phyloP scores from a whole-genome alignment of 495 filamentous ascomycete species.

The Penicillium subrubescens region DNA sequence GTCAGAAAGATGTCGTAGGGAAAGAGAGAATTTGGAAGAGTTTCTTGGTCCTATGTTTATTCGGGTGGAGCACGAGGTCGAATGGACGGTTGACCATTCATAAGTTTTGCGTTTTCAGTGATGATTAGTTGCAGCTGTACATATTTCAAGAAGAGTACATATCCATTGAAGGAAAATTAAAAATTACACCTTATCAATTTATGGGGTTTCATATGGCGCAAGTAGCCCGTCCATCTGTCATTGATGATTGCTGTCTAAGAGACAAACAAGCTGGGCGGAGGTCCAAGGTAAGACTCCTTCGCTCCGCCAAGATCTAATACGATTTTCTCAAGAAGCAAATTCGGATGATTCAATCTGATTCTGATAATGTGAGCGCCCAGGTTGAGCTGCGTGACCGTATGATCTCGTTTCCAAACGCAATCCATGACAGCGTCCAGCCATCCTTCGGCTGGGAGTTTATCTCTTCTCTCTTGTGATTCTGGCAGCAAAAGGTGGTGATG shows the following conservation, averaged over 20 bases:
- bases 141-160: neutral
- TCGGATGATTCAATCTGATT: slow-evolving; percentile 59
- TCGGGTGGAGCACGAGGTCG: slow-evolving; percentile 20
- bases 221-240: neutral
- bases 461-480: neutral
- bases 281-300: slow-evolving; percentile 64
- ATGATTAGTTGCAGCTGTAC: neutral
- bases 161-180: neutral
- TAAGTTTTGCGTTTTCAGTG: neutral
- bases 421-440: slow-evolving; percentile 62
- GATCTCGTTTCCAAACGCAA: slow-evolving; percentile 54
- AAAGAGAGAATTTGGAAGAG: slow-evolving; percentile 11
- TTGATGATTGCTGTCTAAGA: neutral
- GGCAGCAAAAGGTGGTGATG: slow-evolving; percentile 1
- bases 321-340: slow-evolving; percentile 69
- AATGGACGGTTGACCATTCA: slow-evolving; percentile 12
- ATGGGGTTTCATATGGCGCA: neutral
- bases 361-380: slow-evolving; percentile 11
- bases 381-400: neutral
- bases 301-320: slow-evolving; percentile 70
- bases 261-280: slow-evolving; percentile 40
- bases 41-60: slow-evolving; percentile 19
- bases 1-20: neutral
- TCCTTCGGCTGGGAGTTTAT: slow-evolving; percentile 39
- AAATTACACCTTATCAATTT: neutral